Percentiles rank a stretch among this genome's conserved stretches.
Evolutionary conservation across 768 basidiomycete species (phyloP).

Genomic region (Tubosaeta sp.): DNA sequence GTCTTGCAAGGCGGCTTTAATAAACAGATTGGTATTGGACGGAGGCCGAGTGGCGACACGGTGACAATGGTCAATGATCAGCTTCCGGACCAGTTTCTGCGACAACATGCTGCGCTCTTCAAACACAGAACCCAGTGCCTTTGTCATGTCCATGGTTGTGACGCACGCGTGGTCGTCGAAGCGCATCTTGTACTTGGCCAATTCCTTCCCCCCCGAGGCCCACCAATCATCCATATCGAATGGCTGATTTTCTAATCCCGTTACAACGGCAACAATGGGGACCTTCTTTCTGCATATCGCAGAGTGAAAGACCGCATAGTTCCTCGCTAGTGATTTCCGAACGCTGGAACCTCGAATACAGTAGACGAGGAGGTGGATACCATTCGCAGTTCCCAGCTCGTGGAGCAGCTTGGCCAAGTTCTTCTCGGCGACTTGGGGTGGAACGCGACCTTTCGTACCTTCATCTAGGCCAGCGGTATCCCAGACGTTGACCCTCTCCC

Average conservation of each 20-base stretch:
- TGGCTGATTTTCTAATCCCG: constrained; percentile 31
- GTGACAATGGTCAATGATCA: constrained; percentile 21
- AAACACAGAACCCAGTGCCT: constrained; percentile 13
- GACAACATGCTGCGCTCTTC: constrained; percentile 19
- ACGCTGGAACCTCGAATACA: constrained; percentile 31
- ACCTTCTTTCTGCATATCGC: constrained; percentile 30
- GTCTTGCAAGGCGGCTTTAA: constrained; percentile 25
- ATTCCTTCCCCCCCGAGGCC: constrained; percentile 28
- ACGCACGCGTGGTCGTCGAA: constrained; percentile 42
- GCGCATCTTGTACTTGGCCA: constrained; percentile 32
- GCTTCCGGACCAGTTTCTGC: constrained; percentile 14
- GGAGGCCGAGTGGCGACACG: constrained; percentile 12
- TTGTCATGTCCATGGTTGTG: constrained; percentile 30
- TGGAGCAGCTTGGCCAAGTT: constrained; percentile 28
- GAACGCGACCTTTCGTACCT: constrained; percentile 23
- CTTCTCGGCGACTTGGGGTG: constrained; percentile 24
- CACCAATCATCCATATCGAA: constrained; percentile 37
- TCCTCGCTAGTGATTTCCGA: constrained; percentile 23
- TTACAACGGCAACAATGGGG: constrained; percentile 31
- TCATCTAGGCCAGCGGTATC: constrained; percentile 33
- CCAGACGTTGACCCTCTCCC: constrained; percentile 22
- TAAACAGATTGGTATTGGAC: constrained; percentile 17
- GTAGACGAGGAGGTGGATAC: constrained; percentile 30
- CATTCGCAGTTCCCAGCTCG: constrained; percentile 25
- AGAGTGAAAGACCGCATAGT: constrained; percentile 31